phyloP scores from a whole-genome alignment of 2,329 filamentous ascomycete species.

The Golovinomyces cichoracearum region DNA sequence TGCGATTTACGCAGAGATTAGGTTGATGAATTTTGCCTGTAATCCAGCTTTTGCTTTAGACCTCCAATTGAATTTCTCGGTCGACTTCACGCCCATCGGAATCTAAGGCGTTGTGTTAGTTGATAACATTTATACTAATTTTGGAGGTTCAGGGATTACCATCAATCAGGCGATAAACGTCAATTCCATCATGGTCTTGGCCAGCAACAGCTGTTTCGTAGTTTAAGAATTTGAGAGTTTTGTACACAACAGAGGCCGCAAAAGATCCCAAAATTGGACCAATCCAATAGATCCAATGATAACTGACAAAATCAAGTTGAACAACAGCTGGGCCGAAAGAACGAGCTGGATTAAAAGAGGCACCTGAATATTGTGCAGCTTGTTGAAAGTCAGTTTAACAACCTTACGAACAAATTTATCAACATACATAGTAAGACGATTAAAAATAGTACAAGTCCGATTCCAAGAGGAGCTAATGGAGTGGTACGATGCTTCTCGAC shows the following conservation, averaged over 20 bases:
- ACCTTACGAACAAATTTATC: neutral
- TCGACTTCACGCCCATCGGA: neutral
- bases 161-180: slow-evolving; percentile 1
- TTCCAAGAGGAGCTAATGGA: slow-evolving; percentile 23
- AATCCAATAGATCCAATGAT: slow-evolving; percentile 25
- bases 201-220: neutral
- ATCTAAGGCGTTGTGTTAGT: neutral
- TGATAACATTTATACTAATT: neutral
- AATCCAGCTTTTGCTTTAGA: too few relatives aligned
- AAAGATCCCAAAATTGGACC: slow-evolving; percentile 8
- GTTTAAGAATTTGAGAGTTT: neutral
- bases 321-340: slow-evolving; percentile 23
- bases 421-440: slow-evolving; percentile 5
- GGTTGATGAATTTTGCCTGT: too few relatives aligned
- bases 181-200: slow-evolving; percentile 2
- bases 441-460: slow-evolving; percentile 22
- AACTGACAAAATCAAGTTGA: slow-evolving; percentile 17
- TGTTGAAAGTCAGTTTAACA: neutral
- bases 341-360: slow-evolving; percentile 22
- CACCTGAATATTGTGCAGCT: slow-evolving; percentile 24
- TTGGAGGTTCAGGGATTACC: neutral
- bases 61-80: slow-evolving; percentile 1
- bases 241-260: neutral
- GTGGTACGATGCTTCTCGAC: slow-evolving; percentile 20
- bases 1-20: too few relatives aligned